Conservation (phyloP, 306 rosid species). For the Glycine soja region DNA sequence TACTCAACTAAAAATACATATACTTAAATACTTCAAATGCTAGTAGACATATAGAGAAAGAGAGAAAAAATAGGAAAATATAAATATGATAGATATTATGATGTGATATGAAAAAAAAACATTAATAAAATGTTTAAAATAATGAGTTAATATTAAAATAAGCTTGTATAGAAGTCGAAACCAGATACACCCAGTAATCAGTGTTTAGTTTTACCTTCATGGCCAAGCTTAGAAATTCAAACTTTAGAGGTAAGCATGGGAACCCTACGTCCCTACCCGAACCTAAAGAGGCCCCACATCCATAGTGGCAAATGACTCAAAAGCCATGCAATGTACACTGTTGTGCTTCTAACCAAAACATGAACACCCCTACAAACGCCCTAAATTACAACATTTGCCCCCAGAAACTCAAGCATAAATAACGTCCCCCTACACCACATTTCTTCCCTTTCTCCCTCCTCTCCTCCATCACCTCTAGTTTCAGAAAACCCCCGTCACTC, state of each 20-base stretch:
- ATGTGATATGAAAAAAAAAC: no score
- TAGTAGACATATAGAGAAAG: no score
- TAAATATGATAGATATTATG: no score
- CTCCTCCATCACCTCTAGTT: constrained; percentile 48
- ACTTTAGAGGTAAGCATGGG: neutral
- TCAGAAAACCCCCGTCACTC: constrained; percentile 37
- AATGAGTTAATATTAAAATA: no score
- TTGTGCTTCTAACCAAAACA: constrained; percentile 31
- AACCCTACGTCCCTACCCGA: constrained; percentile 14
- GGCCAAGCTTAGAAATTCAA: constrained; percentile 54
- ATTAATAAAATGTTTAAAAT: no score
- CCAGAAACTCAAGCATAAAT: constrained; percentile 54
- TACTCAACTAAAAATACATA: no score
- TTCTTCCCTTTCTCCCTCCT: constrained; percentile 87
- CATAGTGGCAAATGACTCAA: constrained; percentile 84
- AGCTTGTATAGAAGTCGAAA: no score
- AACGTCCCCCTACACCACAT: constrained; percentile 54
- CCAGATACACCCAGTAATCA: no score
- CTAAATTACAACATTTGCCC: constrained; percentile 4
- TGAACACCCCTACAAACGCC: constrained; percentile 7
- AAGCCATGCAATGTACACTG: constrained; percentile 38
- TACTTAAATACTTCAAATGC: no score
- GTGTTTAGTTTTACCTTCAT: neutral
- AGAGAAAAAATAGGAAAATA: no score
- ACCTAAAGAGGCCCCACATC: constrained; percentile 46